phyloP scores from a whole-genome alignment of 2,329 filamentous ascomycete genomes.

The Bipolaris victoriae region DNA sequence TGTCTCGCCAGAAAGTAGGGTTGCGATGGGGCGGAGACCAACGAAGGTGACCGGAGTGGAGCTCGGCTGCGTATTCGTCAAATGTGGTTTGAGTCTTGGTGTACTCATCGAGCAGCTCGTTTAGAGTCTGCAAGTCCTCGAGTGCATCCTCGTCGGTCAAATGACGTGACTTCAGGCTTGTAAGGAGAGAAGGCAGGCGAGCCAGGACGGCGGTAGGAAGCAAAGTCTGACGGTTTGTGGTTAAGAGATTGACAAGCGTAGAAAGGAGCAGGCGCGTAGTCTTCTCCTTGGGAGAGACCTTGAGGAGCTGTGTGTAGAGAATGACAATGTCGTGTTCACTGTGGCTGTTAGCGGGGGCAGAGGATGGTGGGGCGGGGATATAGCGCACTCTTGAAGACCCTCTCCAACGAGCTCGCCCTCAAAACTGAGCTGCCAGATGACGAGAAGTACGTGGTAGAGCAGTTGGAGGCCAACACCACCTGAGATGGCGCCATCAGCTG shows the following conservation, averaged over 20 bases:
- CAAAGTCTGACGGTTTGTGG: conserved; percentile 68
- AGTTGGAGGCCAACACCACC: conserved; percentile 91
- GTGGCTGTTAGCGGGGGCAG: conserved; percentile 19
- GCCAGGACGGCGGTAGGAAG: conserved; percentile 87
- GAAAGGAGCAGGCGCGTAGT: conserved; percentile 90
- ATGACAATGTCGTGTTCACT: conserved; percentile 93
- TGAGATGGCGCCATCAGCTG: conserved; percentile 65
- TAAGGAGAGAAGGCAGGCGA: conserved; percentile 71
- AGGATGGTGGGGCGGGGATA: not conserved
- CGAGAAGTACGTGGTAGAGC: conserved; percentile 90
- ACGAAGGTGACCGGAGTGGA: conserved; percentile 83
- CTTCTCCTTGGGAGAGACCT: conserved; percentile 96
- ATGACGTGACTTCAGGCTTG: conserved; percentile 61
- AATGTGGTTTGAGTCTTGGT: conserved; percentile 71
- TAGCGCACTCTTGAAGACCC: conserved; percentile 80
- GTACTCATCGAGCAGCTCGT: conserved; percentile 81
- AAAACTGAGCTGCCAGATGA: conserved; percentile 96
- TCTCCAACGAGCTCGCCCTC: conserved; percentile 74
- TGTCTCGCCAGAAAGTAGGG: conserved; percentile 88
- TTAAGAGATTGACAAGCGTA: conserved; percentile 87
- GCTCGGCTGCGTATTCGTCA: conserved; percentile 76
- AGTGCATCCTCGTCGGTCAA: conserved; percentile 60
- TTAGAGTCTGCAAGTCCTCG: conserved; percentile 56
- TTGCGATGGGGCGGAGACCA: conserved; percentile 93
- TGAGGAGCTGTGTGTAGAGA: conserved; percentile 89